Evolutionary conservation across 495 filamentous ascomycete genomes (phyloP).

Genomic region (Tuber brumale): DNA sequence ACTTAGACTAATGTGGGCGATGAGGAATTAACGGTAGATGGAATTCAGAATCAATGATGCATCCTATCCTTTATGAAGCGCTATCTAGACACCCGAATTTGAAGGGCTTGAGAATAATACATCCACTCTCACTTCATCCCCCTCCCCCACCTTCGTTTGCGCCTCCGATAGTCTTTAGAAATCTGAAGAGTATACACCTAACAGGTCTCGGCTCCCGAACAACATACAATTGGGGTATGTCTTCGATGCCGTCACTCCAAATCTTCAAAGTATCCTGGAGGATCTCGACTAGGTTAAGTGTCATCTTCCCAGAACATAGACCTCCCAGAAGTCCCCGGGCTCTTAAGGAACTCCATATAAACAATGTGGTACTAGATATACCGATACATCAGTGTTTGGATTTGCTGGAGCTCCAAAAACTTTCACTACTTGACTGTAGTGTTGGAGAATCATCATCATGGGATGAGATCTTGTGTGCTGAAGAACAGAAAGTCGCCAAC

Average conservation of each 20-base stretch:
- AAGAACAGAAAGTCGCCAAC: not conserved
- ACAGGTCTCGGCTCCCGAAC: not conserved
- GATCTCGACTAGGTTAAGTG: not conserved
- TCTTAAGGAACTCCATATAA: constrained; percentile 1
- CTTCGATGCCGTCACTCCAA: not conserved
- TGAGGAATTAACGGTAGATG: constrained; percentile 18
- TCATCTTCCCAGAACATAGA: not conserved
- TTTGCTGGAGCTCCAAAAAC: not conserved
- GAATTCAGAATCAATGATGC: constrained; percentile 22
- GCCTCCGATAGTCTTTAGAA: constrained; percentile 3
- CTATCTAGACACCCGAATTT: constrained; percentile 16
- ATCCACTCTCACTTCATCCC: constrained; percentile 12
- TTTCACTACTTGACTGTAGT: not conserved
- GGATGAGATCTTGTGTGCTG: not conserved
- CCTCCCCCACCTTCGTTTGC: not conserved
- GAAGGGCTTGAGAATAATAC: constrained; percentile 19
- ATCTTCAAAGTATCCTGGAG: not conserved
- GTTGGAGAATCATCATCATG: not conserved
- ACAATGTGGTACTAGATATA: not conserved
- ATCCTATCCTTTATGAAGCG: constrained; percentile 28
- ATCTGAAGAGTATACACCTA: constrained; percentile 1
- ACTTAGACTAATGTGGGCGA: constrained; percentile 6
- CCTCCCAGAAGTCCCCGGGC: not conserved
- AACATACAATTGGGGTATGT: not conserved
- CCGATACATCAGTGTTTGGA: not conserved